Base-by-base conservation (phyloP, 129 eudicot species). In the Silybum marianum region DNA sequence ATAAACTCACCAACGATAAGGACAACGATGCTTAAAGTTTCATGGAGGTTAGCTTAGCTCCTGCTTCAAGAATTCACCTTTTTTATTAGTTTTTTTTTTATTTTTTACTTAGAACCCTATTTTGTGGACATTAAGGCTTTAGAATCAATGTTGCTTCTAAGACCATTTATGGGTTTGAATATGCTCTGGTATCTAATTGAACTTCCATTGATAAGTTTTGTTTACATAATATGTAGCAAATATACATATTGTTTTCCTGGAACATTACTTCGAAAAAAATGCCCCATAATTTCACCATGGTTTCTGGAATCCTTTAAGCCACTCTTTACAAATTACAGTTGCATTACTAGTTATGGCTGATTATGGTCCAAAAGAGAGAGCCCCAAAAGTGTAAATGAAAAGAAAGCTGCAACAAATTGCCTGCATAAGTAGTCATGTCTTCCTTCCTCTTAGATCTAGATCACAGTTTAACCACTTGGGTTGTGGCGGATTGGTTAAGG, bases 1-100 rank as follows among this genome's bases (percentile, higher is more conserved):
- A 86, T 72, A 58, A 26, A 44, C 18, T 44, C 39, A 22, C 23
- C 32, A 70, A 76, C 18, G 81, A 80, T 42, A 70, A 69, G 25
- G 78, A 51, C n/a, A 75, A 82, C 16, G 87, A 83, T 67, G 87
- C 71, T 26, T 84, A 10, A 73, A 58, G 1, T 13, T 18, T 76
- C 72, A 67, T 3, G 65, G 85, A 84, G 88, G 83, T 84, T 84
- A 80, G 84, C 28, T 69, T 71, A 26, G 32, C 7, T 71, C 62
- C 60, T 23, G 81, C 63, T 77, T 39, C 39, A 18, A 3, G 69
- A 69, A 69, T 46, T 46, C 51, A 14, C 67, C 58, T 72, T 80
- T 39, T 78, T 63, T 19, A 65, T 63, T 39, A 4, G n/a, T 73
- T 82, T 68, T 25, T 73, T 65, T 30, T 22, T 51, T 28, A 1